Evolutionary conservation across 805 yeast genomes (phyloP), one percentile per base, ranked within the genome.

Genomic region (Myxozyma vanderwaltii): DNA sequence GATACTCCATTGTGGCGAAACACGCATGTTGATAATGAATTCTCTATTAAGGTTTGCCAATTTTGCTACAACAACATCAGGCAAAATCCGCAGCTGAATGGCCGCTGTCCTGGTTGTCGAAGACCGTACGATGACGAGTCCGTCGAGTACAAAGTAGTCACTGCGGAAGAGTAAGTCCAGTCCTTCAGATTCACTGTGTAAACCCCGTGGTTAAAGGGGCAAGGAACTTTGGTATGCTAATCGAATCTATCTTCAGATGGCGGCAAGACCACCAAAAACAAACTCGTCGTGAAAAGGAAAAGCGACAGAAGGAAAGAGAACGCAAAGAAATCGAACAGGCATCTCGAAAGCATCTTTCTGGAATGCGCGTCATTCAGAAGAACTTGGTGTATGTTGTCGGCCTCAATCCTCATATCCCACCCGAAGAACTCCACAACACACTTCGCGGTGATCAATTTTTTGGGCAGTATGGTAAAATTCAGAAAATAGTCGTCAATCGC

Each of bases 321-420:
- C 84, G 85, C 77, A 91, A 89, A 72, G 97, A 92, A 70, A 86
- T 86, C 62, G 98, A 91, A 70, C 85, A 85, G 74, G 66, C 71
- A 26, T 77, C 81, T 39, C 81, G 82, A 61, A 88, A 96, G 75
- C 89, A 88, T 71, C 80, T 94, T 67, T 94, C 98, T 7, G 97
- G 97, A 36, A 89, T 94, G 86, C 83, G 99, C 66, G 99, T 94
- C n/a, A 94, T 94, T 52, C 99, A 94, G 76, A 95, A 94, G 78
- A 94, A 94, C 73, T 79, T 94, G 70, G 99, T 94, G 3, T 94
- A 94, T 69, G 97, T 94, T 15, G 92, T 95, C 23, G 99, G 99
- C 0, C 79, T 94, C 65, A 91, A 91, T 69, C 96, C 96, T 1
- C 87, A 87, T 39, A 83, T 85, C 26, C 85, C 91, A 7, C 86